phyloP scores from a whole-genome alignment of 352 stramenopile species.

The Globisporangium middletonii region DNA sequence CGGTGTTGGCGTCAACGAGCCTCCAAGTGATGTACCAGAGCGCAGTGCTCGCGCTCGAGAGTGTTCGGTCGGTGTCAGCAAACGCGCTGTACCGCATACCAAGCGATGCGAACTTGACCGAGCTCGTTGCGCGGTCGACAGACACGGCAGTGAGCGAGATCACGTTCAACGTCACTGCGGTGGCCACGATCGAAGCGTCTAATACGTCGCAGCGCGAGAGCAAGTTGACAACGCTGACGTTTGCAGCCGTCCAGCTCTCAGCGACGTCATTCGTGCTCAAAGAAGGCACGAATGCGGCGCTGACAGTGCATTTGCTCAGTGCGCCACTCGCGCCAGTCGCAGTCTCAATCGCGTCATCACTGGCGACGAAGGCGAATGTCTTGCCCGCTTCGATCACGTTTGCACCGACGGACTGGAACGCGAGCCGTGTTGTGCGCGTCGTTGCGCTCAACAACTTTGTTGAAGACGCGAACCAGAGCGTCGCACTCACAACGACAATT shows the following conservation, averaged over 20 bases:
- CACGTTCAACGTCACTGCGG: constrained; percentile 30
- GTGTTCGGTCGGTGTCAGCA: constrained; percentile 20
- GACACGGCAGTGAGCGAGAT: constrained; percentile 20
- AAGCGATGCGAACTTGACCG: constrained; percentile 16
- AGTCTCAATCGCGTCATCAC: constrained; percentile 28
- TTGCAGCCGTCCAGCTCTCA: constrained; percentile 35
- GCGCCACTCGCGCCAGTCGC: constrained; percentile 27
- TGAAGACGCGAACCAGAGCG: constrained; percentile 29
- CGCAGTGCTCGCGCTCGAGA: constrained; percentile 23
- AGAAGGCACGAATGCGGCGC: constrained; percentile 19
- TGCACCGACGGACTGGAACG: constrained; percentile 24
- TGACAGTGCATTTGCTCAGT: constrained; percentile 35
- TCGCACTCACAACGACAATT: constrained; percentile 20
- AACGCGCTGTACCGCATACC: constrained; percentile 30
- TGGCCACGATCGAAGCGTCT: constrained; percentile 26
- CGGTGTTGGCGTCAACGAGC: too few species aligned
- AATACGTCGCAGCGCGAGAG: constrained; percentile 28
- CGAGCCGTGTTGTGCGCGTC: constrained; percentile 27
- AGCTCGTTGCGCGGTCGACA: constrained; percentile 21
- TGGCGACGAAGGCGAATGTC: constrained; percentile 21
- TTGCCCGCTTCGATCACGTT: constrained; percentile 24
- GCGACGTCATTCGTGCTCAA: constrained; percentile 31
- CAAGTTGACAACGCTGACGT: constrained; percentile 21
- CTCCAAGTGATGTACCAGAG: constrained; percentile 37
- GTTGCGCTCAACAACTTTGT: constrained; percentile 44